phyloP scores from a whole-genome alignment of 495 filamentous ascomycete species.

The Hyaloscypha hepaticicola region DNA sequence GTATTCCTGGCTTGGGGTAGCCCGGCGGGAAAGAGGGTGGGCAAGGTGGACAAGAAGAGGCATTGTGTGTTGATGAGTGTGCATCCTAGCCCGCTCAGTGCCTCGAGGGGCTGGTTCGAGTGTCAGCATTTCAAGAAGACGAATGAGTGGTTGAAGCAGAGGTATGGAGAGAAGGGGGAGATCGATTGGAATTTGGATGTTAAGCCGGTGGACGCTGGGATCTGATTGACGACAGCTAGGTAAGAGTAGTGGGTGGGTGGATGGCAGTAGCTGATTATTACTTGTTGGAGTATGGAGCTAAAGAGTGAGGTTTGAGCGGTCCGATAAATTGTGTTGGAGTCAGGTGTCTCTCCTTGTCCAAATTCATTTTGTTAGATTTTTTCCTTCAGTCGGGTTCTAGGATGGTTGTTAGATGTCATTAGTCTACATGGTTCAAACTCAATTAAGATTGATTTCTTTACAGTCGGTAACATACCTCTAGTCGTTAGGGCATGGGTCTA shows the following conservation, averaged over 20 bases:
- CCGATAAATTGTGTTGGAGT: background rate
- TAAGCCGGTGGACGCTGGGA: constrained; percentile 6
- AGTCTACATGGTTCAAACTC: too few relatives aligned
- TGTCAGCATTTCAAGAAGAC: constrained; percentile 85
- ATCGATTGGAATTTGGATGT: constrained; percentile 81
- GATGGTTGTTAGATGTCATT: too few relatives aligned
- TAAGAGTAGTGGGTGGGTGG: too few relatives aligned
- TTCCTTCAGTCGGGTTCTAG: background rate
- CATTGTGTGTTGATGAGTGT: constrained; percentile 81
- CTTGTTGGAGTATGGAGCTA: too few relatives aligned
- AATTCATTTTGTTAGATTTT: background rate
- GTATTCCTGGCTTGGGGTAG: constrained; percentile 94
- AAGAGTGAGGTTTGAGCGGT: background rate
- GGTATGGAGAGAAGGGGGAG: constrained; percentile 74
- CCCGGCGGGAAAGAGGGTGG: constrained; percentile 72
- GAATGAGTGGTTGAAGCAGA: constrained; percentile 79
- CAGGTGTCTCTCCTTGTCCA: background rate
- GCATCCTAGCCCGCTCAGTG: constrained; percentile 90
- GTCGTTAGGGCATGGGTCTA: too few relatives aligned
- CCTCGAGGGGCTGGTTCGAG: constrained; percentile 74
- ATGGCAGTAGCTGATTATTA: too few relatives aligned
- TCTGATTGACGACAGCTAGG: background rate
- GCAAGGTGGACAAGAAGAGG: constrained; percentile 62
- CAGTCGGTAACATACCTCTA: too few relatives aligned
- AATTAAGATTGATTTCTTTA: too few relatives aligned